Base-by-base conservation (phyloP, 164 flowering plant genomes). In the Macadamia integrifolia region DNA sequence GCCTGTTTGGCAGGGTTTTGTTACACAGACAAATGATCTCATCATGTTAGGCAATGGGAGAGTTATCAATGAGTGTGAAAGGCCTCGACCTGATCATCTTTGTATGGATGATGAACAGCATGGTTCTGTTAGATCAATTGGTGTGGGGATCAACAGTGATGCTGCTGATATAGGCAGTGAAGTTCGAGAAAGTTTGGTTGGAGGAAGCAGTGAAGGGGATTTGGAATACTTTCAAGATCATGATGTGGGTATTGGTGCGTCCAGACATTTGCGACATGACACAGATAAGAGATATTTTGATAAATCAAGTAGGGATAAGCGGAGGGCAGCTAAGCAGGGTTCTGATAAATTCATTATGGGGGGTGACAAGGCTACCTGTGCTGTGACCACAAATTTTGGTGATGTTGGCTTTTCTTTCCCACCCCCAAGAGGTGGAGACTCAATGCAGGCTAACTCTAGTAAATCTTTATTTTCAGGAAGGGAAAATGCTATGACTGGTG, bases 1-100 rank as follows among this genome's bases (percentile, higher is more conserved):
- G 74, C 96, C 99, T 81, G 93, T 89, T 48, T 94, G 99, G 99
- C 90, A 89, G 80, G 99, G 98, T 2, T 92, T 94, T 82, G 98
- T 93, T 31, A 84, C 92, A 69, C 95, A 91, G 79, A 78, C 89
- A 53, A 85, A 87, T 78, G 95, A 91, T 67, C 85, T 88, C 29
- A 71, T 82, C 61, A 77, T 90, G 85, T 57, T 91, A 67, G 88
- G 87, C n/a, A 89, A 90, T 77, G 87, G 85, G 40, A 85, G 83
- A 65, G 80, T 62, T 70, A 46, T 75, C 67, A 76, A 79, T 70
- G 93, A 88, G 66, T 50, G 76, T 74, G 87, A 83, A 76, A 83
- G 82, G 76, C 71, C 88, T 61, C 79, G 74, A 6, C 72, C 80
- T 1, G 97, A 88, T 72, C 92, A 89, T 71, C 74, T 82, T 56